Evolutionary conservation across 257 asterid genomes (phyloP).

Genomic region (Striga asiatica): DNA sequence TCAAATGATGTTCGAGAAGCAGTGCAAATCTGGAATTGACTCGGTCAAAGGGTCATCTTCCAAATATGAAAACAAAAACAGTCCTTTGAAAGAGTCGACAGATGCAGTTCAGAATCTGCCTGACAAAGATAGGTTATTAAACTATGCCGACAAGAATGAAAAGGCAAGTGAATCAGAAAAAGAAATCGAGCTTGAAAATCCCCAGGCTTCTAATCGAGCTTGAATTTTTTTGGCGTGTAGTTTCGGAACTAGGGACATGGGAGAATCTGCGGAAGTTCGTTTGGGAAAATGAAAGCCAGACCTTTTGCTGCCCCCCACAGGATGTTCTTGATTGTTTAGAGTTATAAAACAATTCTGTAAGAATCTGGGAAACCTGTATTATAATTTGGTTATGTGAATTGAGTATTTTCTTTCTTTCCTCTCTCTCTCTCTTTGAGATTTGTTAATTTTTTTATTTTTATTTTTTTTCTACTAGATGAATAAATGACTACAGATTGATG

Average conservation of each 20-base stretch:
- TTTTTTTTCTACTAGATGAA: neutral
- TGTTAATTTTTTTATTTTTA: neutral
- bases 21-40: slow-evolving; percentile 55
- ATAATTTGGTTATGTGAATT: slow-evolving; percentile 12
- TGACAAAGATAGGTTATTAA: slow-evolving; percentile 10
- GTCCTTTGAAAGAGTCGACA: slow-evolving; percentile 28
- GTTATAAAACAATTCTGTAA: slow-evolving; percentile 10
- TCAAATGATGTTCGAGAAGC: slow-evolving; percentile 88
- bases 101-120: too few relatives aligned
- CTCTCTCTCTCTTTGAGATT: too few relatives aligned
- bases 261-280: too few relatives aligned
- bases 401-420: too few relatives aligned
- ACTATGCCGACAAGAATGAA: slow-evolving; percentile 20
- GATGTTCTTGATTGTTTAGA: neutral
- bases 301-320: neutral
- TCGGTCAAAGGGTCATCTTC: slow-evolving; percentile 41
- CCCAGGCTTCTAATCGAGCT: too few relatives aligned
- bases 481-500: too few relatives aligned
- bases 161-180: slow-evolving; percentile 19
- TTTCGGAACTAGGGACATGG: too few relatives aligned
- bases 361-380: slow-evolving; percentile 13
- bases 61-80: too few relatives aligned
- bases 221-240: too few relatives aligned
- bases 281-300: slow-evolving; percentile 15
- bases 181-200: slow-evolving; percentile 20